phyloP scores from a whole-genome alignment of 2,329 filamentous ascomycete genomes.

The Clonostachys rhizophaga region DNA sequence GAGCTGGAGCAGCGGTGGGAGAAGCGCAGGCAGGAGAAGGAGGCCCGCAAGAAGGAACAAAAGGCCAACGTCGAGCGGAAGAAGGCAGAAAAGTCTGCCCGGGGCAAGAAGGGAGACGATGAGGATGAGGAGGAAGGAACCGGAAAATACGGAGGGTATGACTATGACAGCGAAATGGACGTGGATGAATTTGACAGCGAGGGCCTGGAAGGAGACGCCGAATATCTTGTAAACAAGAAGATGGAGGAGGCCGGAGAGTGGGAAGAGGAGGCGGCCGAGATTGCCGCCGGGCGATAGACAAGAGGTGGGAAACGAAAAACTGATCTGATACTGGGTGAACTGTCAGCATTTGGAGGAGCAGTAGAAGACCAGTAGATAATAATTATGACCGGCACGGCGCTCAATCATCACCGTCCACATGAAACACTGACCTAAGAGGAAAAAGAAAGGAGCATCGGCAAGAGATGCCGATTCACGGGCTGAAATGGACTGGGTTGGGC shows the following conservation, averaged over 20 bases:
- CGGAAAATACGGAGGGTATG: constrained; percentile 30
- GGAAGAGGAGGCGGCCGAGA: constrained; percentile 44
- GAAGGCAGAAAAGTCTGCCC: constrained; percentile 41
- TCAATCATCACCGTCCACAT: no score
- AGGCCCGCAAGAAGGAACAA: constrained; percentile 74
- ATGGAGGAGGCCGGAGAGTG: constrained; percentile 46
- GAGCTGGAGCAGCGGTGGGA: constrained; percentile 83
- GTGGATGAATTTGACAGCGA: constrained; percentile 47
- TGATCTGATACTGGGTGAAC: no score
- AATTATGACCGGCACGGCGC: no score
- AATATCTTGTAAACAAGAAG: constrained; percentile 40
- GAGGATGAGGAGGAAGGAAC: constrained; percentile 29
- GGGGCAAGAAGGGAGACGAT: constrained; percentile 28
- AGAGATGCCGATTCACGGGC: no score
- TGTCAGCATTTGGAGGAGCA: no score
- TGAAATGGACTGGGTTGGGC: no score
- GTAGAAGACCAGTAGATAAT: no score
- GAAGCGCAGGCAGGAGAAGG: constrained; percentile 73
- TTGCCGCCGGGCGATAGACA: constrained; percentile 7
- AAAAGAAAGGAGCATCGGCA: no score
- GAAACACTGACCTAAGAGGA: no score
- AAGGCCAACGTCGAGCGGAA: constrained; percentile 90
- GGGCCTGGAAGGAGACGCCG: constrained; percentile 42
- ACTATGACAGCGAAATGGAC: constrained; percentile 35
- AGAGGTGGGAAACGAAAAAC: no score